Base-by-base conservation (phyloP, 78 protist species). In the Dictyostelium capitatum region DNA sequence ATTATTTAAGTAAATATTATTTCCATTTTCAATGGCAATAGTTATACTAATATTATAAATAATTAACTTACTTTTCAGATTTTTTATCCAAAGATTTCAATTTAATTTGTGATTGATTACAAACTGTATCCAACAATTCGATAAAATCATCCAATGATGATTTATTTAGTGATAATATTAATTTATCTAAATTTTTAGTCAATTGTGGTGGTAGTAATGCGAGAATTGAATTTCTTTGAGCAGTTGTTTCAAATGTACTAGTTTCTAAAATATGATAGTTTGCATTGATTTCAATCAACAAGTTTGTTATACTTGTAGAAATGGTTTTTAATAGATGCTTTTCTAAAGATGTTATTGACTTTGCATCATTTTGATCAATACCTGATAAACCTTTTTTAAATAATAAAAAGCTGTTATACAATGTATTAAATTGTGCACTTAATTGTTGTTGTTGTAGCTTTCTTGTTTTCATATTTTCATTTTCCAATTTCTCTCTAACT, bases 81-180 rank as follows among this genome's bases (percentile, higher is more conserved):
- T 91, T 91, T 69, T 91, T 91, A 79, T 91, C 95, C 8, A 91
- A 57, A 46, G 74, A 17, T 74, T 83, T 91, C 25, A 91, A 54
- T 64, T 91, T 85, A n/a, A 91, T 65, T 79, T 91, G 92, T 17
- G 80, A 82, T 67, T 70, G 83, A 7, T 41, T 30, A 43, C 79
- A 30, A 54, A 56, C 75, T 15, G 70, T 50, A 19, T 91, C 90
- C n/a, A 91, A 30, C 50, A 62, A 51, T 25, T 91, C 95, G 9
- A 56, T 53, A 30, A 82, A 91, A 32, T 91, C 90, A 25, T 53
- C 41, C 7, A 83, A 30, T 20, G 51, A 41, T 73, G 77, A 75
- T 82, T 91, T 83, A 28, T 32, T 82, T 51, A 91, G 54, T 30
- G 83, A 70, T 50, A 47, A 25, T 41, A 77, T 41, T 14, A 91